Conservation (phyloP, 768 basidiomycete species). For the Suillus ampliporus region DNA sequence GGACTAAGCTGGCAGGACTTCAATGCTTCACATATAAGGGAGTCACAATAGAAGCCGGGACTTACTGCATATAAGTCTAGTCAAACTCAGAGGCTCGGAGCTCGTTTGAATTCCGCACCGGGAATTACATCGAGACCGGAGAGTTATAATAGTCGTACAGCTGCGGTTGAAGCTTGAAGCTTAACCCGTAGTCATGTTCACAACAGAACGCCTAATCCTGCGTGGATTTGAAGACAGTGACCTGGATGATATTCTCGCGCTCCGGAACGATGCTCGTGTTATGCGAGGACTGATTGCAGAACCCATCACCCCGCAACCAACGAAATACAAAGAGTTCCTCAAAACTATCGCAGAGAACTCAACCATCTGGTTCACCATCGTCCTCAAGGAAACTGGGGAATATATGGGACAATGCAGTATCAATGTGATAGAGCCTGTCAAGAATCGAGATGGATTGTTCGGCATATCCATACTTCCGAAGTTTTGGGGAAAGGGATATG, state of each 20-base stretch:
- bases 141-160: background rate
- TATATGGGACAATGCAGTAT: slow-evolving; percentile 30
- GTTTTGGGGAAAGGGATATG: slow-evolving; percentile 34
- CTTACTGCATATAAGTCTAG: too few species aligned
- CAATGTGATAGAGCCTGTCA: slow-evolving; percentile 21
- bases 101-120: too few species aligned
- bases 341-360: slow-evolving; percentile 17
- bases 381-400: slow-evolving; percentile 23
- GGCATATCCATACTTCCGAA: slow-evolving; percentile 29
- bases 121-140: too few species aligned
- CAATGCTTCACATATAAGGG: too few species aligned
- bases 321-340: slow-evolving; percentile 20
- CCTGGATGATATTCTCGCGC: slow-evolving; percentile 21
- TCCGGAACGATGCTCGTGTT: slow-evolving; percentile 30
- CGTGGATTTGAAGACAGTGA: slow-evolving; percentile 28
- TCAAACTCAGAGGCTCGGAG: too few species aligned
- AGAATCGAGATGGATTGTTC: slow-evolving; percentile 34
- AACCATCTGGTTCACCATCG: slow-evolving; percentile 27
- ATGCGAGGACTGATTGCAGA: slow-evolving; percentile 22
- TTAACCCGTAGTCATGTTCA: slow-evolving; percentile 21
- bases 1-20: too few species aligned
- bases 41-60: too few species aligned
- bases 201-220: slow-evolving; percentile 30
- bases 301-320: slow-evolving; percentile 25
- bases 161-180: background rate